Evolutionary conservation across 1,284 basidiomycete genomes (phyloP).

Genomic region (Sphaerobolus stellatus): DNA sequence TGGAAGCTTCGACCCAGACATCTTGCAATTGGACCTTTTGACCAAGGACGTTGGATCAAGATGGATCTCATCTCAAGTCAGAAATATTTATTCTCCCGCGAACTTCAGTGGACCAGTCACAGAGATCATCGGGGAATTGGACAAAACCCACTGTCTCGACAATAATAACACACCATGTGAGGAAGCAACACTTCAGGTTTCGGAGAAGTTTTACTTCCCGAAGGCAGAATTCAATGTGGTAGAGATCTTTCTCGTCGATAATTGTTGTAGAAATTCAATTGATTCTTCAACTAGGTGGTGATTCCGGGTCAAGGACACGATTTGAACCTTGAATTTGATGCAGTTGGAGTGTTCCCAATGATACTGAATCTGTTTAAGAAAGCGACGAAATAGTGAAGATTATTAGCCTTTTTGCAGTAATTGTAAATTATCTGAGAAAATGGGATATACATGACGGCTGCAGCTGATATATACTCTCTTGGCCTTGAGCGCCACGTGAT

Average conservation of each 20-base stretch:
- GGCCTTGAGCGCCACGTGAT: no score
- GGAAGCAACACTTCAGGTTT: background rate
- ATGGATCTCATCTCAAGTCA: background rate
- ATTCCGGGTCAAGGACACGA: background rate
- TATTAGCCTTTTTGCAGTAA: no score
- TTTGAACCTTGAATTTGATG: background rate
- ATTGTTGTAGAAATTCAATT: background rate
- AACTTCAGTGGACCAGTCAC: background rate
- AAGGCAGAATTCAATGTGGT: background rate
- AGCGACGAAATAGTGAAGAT: no score
- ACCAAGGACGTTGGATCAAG: background rate
- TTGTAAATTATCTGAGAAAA: no score
- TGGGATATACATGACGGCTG: no score
- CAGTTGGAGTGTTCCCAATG: background rate
- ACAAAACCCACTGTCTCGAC: constrained; percentile 3
- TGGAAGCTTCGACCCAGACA: background rate
- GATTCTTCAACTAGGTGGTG: background rate
- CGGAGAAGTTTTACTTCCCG: background rate
- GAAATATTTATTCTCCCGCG: background rate
- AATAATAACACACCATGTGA: constrained; percentile 1
- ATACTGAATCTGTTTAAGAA: background rate
- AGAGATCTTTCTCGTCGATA: background rate
- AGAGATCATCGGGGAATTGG: background rate
- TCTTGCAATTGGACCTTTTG: background rate
- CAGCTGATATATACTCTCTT: no score